phyloP scores from a whole-genome alignment of 2,329 filamentous ascomycete genomes.

The Talaromyces sp. region DNA sequence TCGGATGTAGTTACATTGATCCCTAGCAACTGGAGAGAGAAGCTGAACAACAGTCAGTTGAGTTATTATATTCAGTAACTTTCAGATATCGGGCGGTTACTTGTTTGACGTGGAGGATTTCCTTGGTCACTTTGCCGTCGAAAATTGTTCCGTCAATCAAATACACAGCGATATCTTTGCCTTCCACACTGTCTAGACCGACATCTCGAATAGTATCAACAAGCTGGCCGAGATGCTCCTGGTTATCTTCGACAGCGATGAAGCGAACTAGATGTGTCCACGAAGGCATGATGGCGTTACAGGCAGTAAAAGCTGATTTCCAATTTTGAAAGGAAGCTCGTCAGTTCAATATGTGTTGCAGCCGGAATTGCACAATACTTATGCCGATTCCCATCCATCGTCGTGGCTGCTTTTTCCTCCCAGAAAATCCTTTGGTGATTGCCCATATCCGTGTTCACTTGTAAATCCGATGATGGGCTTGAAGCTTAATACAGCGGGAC shows the following conservation, averaged over 20 bases:
- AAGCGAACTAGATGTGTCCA: slow-evolving; percentile 34
- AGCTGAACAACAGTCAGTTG: slow-evolving; percentile 19
- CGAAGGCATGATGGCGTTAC: slow-evolving; percentile 7
- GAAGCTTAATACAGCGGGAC: neutral
- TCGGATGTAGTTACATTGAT: slow-evolving; percentile 29
- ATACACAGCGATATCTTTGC: slow-evolving; percentile 23
- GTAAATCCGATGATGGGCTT: neutral
- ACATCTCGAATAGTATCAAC: slow-evolving; percentile 28
- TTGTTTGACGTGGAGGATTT: slow-evolving; percentile 25
- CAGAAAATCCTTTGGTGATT: too few species aligned
- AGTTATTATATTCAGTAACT: neutral
- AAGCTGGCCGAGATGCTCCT: slow-evolving; percentile 29
- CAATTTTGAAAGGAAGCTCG: too few species aligned
- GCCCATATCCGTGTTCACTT: too few species aligned
- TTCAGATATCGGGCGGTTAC: neutral
- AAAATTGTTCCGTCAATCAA: slow-evolving; percentile 29
- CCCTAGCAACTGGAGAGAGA: slow-evolving; percentile 26
- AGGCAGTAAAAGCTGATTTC: too few species aligned
- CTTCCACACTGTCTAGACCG: slow-evolving; percentile 25
- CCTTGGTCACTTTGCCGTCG: slow-evolving; percentile 25
- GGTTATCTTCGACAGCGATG: slow-evolving; percentile 29
- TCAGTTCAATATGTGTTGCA: too few species aligned
- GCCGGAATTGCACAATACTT: neutral
- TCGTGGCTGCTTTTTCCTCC: too few species aligned
- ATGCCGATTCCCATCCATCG: neutral